Percentiles rank a stretch among this genome's conserved stretches.
These are phyloP conservation scores for Ceratobasidium sp. DNA, from an alignment of 1,284 basidiomycete genomes.

Conservation along the genomic window DNA sequence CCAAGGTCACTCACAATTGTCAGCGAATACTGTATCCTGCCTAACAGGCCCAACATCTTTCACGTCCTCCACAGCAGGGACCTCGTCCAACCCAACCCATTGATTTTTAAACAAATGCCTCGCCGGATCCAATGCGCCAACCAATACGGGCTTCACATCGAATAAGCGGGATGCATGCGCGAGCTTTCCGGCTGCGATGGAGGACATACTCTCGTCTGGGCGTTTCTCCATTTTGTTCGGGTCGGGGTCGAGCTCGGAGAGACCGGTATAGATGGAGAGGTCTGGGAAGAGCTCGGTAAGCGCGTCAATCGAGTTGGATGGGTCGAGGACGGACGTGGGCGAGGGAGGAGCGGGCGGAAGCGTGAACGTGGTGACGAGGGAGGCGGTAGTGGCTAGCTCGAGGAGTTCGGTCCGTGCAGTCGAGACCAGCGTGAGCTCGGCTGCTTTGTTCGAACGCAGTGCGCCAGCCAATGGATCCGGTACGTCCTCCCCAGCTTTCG, in stretches of 20 bases:
- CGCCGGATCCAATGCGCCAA: slow-evolving; percentile 66
- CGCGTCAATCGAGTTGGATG: slow-evolving; percentile 30
- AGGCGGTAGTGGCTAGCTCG: neutral
- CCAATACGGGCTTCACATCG: slow-evolving; percentile 66
- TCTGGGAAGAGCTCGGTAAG: slow-evolving; percentile 65
- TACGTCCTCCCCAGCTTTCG: slow-evolving; percentile 58
- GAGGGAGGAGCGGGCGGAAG: slow-evolving; percentile 52
- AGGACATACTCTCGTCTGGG: slow-evolving; percentile 61
- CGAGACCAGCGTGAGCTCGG: slow-evolving; percentile 50
- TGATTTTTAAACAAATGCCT: slow-evolving; percentile 58
- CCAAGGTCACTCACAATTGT: slow-evolving; percentile 25
- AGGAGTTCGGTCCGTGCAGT: slow-evolving; percentile 57
- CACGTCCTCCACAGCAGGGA: slow-evolving; percentile 61
- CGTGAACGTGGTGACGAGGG: slow-evolving; percentile 47
- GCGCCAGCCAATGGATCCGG: slow-evolving; percentile 67
- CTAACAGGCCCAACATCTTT: slow-evolving; percentile 50
- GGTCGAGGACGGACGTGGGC: slow-evolving; percentile 43
- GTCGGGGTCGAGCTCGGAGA: slow-evolving; percentile 50
- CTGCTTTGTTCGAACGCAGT: slow-evolving; percentile 59
- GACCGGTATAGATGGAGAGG: slow-evolving; percentile 59
- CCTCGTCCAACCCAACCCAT: slow-evolving; percentile 60
- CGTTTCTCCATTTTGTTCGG: slow-evolving; percentile 61
- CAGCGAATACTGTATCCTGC: slow-evolving; percentile 37
- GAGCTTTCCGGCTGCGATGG: slow-evolving; percentile 56
- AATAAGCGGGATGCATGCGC: slow-evolving; percentile 66